These are phyloP conservation scores for Aureobasidium sp. DNA, from an alignment of 2,329 filamentous ascomycete species.

Conservation along the genomic window DNA sequence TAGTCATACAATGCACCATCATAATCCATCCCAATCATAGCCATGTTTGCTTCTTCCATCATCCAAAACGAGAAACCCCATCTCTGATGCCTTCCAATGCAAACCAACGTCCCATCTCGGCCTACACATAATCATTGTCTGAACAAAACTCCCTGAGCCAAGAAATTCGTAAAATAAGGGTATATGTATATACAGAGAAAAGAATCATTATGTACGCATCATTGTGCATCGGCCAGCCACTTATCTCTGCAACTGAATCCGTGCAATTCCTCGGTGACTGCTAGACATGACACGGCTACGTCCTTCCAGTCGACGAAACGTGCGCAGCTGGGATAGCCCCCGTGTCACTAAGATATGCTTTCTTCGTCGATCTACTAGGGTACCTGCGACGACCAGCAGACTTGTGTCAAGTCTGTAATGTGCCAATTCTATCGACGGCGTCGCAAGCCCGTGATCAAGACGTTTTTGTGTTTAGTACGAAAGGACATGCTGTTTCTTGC, in stretches of 20 bases:
- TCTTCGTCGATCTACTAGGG: slow-evolving; percentile 10
- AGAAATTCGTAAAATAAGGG: neutral
- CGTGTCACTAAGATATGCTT: slow-evolving; percentile 10
- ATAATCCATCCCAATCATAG: neutral
- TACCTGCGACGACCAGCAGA: slow-evolving; percentile 21
- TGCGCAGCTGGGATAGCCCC: slow-evolving; percentile 1
- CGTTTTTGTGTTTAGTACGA: slow-evolving; percentile 31
- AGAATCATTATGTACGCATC: slow-evolving; percentile 10
- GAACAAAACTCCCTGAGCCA: neutral
- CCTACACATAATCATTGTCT: neutral
- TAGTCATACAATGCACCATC: neutral
- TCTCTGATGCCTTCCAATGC: slow-evolving; percentile 8
- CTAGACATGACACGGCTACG: neutral
- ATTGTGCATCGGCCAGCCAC: slow-evolving; percentile 7
- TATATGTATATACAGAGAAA: slow-evolving; percentile 16
- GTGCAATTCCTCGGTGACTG: neutral
- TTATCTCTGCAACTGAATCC: neutral
- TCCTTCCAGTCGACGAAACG: slow-evolving; percentile 3
- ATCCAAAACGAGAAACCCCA: slow-evolving; percentile 5
- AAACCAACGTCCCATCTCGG: slow-evolving; percentile 11
- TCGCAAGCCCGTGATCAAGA: slow-evolving; percentile 16
- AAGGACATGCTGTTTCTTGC: slow-evolving; percentile 50
- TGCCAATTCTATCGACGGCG: slow-evolving; percentile 17
- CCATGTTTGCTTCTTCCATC: neutral
- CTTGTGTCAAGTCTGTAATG: slow-evolving; percentile 14